Base-by-base conservation (phyloP, 2,329 filamentous ascomycete species). In the Fusarium guadeloupense region DNA sequence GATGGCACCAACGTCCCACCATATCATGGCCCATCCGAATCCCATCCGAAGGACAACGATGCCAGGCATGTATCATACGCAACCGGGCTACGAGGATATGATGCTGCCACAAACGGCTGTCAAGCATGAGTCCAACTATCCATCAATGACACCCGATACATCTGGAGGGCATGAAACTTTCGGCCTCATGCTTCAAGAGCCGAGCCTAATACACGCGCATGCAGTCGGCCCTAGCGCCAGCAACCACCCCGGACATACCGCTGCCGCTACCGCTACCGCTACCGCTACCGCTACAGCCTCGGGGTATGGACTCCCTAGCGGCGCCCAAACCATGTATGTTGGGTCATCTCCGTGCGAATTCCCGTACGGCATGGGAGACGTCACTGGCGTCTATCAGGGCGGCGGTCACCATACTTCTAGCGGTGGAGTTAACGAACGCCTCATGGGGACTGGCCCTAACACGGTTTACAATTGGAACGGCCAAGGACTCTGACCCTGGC, bases 331-430 rank as follows among this genome's bases (percentile, higher is more conserved):
- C 35, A 53, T 67, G 50, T 70, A 69, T 57, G 52, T 59, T 21
- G 43, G 49, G 9, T 49, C 62, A 26, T 55, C 62, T 42, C 69
- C 47, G 33, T 56, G 60, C 48, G 57, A 62, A 35, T 72, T 67
- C 38, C 70, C 70, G 13, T 72, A 68, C 31, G 57, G 49, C 33
- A 50, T 71, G 52, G 59, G 47, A 49, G 69, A 72, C 39, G 62
- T 72, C 54, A 67, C 68, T 38, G 58, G 67, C 38, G 60, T 68
- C 60, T 72, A 69, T 64, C 57, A 62, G 38, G 59, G 61, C 40
- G 20, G 39, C 42, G 50, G 30, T 28, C 42, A 64, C 40, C 41
- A 62, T 39, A 17, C 40, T 41, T 23, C 51, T 58, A 54, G 55
- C 44, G 47, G 42, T 55, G 67, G 58, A 65, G 61, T 52, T 45